A percentile compares a stretch with the other conserved stretches of the same genome.
These are phyloP conservation scores for Nannochloropsis gaditana DNA, from an alignment of 108 stramenopile genomes.

Conservation along the genomic window DNA sequence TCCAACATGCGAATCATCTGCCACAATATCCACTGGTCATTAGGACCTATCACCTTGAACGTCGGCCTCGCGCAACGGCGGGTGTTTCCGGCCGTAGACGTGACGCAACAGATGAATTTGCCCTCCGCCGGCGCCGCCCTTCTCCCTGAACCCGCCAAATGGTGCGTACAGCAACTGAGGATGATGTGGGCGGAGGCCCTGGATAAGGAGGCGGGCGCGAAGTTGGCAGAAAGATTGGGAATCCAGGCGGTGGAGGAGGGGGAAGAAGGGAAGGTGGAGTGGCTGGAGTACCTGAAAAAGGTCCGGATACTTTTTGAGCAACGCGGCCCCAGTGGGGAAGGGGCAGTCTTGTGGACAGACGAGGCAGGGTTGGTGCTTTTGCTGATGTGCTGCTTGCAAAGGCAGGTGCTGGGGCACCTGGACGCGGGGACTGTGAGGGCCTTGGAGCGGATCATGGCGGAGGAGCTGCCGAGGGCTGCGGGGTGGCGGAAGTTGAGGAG, in stretches of 20 bases:
- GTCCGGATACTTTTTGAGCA: not conserved
- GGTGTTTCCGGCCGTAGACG: not conserved
- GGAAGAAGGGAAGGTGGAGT: constrained; percentile 19
- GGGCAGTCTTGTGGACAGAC: not conserved
- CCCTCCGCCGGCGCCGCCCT: not conserved
- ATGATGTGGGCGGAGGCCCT: constrained; percentile 16
- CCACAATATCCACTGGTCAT: too few species aligned
- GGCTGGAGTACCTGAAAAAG: not conserved
- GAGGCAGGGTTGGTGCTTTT: not conserved
- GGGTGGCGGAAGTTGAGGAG: constrained; percentile 5
- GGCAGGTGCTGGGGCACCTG: not conserved
- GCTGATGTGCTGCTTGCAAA: not conserved
- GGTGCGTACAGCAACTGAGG: constrained; percentile 13
- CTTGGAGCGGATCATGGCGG: not conserved
- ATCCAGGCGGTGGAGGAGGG: constrained; percentile 5
- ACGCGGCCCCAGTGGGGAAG: not conserved
- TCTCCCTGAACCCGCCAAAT: not conserved
- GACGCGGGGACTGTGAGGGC: not conserved
- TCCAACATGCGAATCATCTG: too few species aligned
- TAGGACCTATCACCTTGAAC: too few species aligned
- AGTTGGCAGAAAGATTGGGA: not conserved
- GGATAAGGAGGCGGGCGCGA: not conserved
- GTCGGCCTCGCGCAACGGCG: not conserved
- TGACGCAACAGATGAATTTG: not conserved
- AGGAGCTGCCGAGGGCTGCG: not conserved